Conservation (phyloP, 176 grass and related monocot genomes). For the Cymbopogon citratus region DNA sequence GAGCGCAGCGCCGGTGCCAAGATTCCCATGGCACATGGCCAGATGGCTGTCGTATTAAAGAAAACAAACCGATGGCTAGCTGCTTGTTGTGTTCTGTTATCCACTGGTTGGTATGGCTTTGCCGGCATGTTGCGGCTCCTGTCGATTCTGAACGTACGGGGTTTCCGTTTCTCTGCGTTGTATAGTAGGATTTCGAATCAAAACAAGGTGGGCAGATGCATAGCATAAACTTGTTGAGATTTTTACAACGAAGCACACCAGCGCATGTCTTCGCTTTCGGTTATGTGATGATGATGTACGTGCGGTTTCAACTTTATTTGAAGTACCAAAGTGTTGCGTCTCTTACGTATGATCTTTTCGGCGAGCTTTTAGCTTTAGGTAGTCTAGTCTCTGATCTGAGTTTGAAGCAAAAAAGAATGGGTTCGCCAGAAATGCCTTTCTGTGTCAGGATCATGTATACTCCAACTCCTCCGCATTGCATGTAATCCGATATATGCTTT, state of each 20-base stretch:
- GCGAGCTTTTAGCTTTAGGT: background rate
- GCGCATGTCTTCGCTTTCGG: background rate
- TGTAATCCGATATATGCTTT: background rate
- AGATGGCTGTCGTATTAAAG: constrained; percentile 38
- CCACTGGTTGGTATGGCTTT: background rate
- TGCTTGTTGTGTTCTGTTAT: constrained; percentile 29
- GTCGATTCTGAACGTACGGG: background rate
- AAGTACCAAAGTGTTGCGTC: background rate
- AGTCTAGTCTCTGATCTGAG: too few species aligned
- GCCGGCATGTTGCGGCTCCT: constrained; percentile 18
- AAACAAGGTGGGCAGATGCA: background rate
- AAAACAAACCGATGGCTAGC: constrained; percentile 23
- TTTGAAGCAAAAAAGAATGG: background rate
- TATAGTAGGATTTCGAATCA: background rate
- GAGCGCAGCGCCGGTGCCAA: constrained; percentile 17
- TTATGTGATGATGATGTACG: background rate
- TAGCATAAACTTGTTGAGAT: background rate
- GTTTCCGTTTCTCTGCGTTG: background rate
- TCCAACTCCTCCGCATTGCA: background rate
- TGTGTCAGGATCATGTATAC: background rate
- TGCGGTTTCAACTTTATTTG: background rate
- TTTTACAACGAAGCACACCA: constrained; percentile 18
- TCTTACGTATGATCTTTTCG: background rate
- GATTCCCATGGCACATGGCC: constrained; percentile 56
- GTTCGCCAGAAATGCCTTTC: background rate